Conservation (phyloP, 176 grass and related monocot species). For the Hsuehochloa calcarea region DNA sequence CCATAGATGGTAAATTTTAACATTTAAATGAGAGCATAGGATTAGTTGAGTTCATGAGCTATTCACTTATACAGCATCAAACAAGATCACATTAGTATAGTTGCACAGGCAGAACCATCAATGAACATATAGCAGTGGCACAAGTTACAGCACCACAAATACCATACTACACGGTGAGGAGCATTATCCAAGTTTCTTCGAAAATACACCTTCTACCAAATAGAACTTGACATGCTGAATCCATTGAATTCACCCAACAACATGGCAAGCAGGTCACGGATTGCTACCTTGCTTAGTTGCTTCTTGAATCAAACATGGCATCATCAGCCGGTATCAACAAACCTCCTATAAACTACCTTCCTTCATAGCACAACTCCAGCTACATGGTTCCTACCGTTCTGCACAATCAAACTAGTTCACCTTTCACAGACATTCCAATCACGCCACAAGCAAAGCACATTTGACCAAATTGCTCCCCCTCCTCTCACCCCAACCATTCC, state of each 20-base stretch:
- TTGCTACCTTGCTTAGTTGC: not conserved
- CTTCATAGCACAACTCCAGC: not conserved
- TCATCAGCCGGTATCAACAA: not conserved
- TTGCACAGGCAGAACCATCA: not conserved
- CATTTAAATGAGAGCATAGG: not conserved
- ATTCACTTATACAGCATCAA: slow-evolving; percentile 13
- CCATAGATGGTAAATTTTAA: not conserved
- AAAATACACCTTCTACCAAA: not conserved
- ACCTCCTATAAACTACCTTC: not conserved
- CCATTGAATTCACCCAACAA: not conserved
- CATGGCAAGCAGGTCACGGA: not conserved
- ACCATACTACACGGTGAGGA: not conserved
- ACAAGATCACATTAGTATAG: not conserved
- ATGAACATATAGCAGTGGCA: slow-evolving; percentile 20
- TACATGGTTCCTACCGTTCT: slow-evolving; percentile 29
- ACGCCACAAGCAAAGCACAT: slow-evolving; percentile 37
- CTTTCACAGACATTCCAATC: slow-evolving; percentile 22
- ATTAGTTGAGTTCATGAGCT: not conserved
- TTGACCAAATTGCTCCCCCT: slow-evolving; percentile 16
- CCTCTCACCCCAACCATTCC: not conserved
- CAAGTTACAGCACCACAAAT: slow-evolving; percentile 4
- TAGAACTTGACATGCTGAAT: not conserved
- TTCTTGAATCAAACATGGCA: not conserved
- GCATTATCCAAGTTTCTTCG: not conserved
- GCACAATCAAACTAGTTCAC: slow-evolving; percentile 33